Conservation (phyloP, 495 filamentous ascomycete genomes). For the Hypomontagnella submonticulosa region DNA sequence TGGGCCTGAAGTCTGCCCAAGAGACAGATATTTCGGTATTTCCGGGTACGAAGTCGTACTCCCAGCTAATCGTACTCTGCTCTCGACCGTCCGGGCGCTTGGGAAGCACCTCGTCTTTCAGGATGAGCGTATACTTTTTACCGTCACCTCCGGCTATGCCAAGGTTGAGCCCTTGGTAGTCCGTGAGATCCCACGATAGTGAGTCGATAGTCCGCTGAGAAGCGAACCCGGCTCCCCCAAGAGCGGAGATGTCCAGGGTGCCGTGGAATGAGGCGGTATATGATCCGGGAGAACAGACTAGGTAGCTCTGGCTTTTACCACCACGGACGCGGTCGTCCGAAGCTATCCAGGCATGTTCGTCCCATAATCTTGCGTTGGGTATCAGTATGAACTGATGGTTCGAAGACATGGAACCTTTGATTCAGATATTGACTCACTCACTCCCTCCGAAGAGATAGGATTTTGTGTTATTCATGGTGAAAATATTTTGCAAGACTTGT, state of each 20-base stretch:
- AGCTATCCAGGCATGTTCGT: constrained; percentile 67
- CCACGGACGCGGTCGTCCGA: constrained; percentile 81
- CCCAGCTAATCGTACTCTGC: constrained; percentile 68
- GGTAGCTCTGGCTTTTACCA: constrained; percentile 69
- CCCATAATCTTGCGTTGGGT: constrained; percentile 65
- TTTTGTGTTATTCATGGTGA: constrained; percentile 7
- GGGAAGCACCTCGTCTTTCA: constrained; percentile 73
- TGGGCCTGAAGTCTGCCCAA: constrained; percentile 73
- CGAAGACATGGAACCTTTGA: neutral
- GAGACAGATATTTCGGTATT: constrained; percentile 52
- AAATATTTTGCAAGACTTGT: no score
- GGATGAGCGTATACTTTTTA: constrained; percentile 74
- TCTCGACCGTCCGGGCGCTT: constrained; percentile 69
- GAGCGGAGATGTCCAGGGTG: constrained; percentile 74
- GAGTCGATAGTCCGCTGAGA: constrained; percentile 73
- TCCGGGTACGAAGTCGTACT: constrained; percentile 60
- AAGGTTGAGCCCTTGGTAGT: constrained; percentile 62
- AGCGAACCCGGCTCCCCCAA: constrained; percentile 86
- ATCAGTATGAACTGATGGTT: neutral
- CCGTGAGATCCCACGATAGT: constrained; percentile 64
- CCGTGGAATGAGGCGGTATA: constrained; percentile 68
- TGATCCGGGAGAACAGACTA: constrained; percentile 49
- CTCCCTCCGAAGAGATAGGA: constrained; percentile 60
- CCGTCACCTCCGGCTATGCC: constrained; percentile 42
- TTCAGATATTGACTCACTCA: constrained; percentile 48